phyloP scores from a whole-genome alignment of 306 rosid genomes.

The apple (Malus domestica) region ASM211411v1 NC_041791.1:27835001-27835500 shows the following conservation, averaged over 20 bases:
- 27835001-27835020: not conserved
- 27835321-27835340: not conserved
- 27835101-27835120: not conserved
- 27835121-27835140: not conserved
- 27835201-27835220: not conserved
- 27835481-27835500: too few relatives aligned
- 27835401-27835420: too few relatives aligned
- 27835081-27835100: not conserved
- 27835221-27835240: conserved; percentile 7
- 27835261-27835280: not conserved
- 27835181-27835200: too few relatives aligned
- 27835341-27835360: not conserved
- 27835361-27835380: not conserved
- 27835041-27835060: not conserved
- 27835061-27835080: not conserved
- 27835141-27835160: not conserved
- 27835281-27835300: conserved; percentile 20
- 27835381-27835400: too few relatives aligned
- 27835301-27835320: conserved; percentile 9
- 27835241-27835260: not conserved
- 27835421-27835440: too few relatives aligned
- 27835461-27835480: too few relatives aligned
- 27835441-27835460: too few relatives aligned
- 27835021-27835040: not conserved
- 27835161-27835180: too few relatives aligned